phyloP scores from a whole-genome alignment of 805 yeast species.

The Candida ortonii region DNA sequence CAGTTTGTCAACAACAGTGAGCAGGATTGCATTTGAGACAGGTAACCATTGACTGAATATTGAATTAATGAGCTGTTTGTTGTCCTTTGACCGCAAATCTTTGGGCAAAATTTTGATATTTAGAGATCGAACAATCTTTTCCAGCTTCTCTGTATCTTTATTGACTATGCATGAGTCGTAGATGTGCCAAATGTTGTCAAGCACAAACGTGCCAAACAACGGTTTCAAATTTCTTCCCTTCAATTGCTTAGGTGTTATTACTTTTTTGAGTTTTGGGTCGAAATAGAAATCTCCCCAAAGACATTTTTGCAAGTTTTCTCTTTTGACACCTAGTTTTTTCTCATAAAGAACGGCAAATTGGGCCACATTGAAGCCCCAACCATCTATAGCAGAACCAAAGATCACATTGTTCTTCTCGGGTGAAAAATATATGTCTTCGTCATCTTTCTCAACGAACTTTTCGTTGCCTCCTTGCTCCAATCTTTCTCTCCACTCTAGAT shows the following conservation, averaged over 20 bases:
- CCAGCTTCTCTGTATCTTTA: slow-evolving; percentile 66
- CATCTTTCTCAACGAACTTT: slow-evolving; percentile 71
- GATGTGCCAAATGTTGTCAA: slow-evolving; percentile 91
- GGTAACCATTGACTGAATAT: slow-evolving; percentile 95
- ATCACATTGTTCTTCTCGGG: slow-evolving; percentile 88
- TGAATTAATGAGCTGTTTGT: slow-evolving; percentile 55
- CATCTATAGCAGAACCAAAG: slow-evolving; percentile 89
- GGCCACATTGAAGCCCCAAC: slow-evolving; percentile 94
- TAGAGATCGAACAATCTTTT: slow-evolving; percentile 70
- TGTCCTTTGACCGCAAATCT: slow-evolving; percentile 77
- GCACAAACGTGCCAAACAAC: slow-evolving; percentile 77
- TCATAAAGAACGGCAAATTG: slow-evolving; percentile 88
- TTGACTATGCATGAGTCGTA: slow-evolving; percentile 68
- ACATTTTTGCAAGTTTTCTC: slow-evolving; percentile 75
- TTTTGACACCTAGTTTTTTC: slow-evolving; percentile 78
- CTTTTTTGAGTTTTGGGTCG: slow-evolving; percentile 86
- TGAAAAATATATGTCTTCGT: slow-evolving; percentile 77
- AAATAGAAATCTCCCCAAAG: slow-evolving; percentile 93
- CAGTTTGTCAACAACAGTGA: slow-evolving; percentile 78
- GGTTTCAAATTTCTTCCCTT: slow-evolving; percentile 68
- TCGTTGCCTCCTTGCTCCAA: slow-evolving; percentile 44
- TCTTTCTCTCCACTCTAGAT: slow-evolving; percentile 68
- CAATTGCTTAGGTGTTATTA: slow-evolving; percentile 61
- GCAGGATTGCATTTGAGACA: slow-evolving; percentile 76
- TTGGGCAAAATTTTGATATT: slow-evolving; percentile 67